Evolutionary conservation across 192 early-diverging fungal species (phyloP), one percentile per base, ranked within the genome.

Genomic region (Glomus cerebriforme): DNA sequence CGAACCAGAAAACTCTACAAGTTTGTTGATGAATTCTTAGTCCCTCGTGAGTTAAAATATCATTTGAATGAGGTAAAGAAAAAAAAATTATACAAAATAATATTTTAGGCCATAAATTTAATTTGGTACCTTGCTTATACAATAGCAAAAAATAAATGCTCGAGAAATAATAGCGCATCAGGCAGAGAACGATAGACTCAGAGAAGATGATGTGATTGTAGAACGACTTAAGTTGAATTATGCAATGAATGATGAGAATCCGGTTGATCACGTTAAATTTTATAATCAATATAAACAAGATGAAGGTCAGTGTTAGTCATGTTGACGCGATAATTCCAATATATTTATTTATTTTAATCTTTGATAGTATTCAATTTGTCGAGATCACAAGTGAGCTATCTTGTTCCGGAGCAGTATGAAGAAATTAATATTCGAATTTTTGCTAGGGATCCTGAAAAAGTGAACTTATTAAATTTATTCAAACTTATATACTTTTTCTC

Each of bases 241-340:
- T 82, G 94, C 94, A n/a, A 93, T 95, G 90, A 89, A 91, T 70
- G 90, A 91, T 62, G 82, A 90, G 34, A 97, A 99, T 75, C 97
- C 97, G 0, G 92, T 98, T 9, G 95, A 98, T 75, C 82, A 81
- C 35, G 87, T 96, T 75, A 85, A 86, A 45, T 98, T 98, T 76
- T 96, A 89, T 83, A 79, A 62, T 63, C 26, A 37, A 26, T 35
- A 29, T 43, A 3, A 35, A 13, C n/a, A 77, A 10, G 59, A 78
- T 59, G 78, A 73, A 72, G 47, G 59, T 26, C 31, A 75, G n/a
- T 5, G 24, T 15, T 39, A 45, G 6, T 29, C 37, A 1, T 0
- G 10, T 67, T 49, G 29, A 54, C 19, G 17, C 4, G 7, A n/a
- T 24, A 15, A 39, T 54, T 26, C 24, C 45, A 66, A 22, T 62